Conservation (phyloP, 768 basidiomycete species). For the Termitomyces sp. region DNA sequence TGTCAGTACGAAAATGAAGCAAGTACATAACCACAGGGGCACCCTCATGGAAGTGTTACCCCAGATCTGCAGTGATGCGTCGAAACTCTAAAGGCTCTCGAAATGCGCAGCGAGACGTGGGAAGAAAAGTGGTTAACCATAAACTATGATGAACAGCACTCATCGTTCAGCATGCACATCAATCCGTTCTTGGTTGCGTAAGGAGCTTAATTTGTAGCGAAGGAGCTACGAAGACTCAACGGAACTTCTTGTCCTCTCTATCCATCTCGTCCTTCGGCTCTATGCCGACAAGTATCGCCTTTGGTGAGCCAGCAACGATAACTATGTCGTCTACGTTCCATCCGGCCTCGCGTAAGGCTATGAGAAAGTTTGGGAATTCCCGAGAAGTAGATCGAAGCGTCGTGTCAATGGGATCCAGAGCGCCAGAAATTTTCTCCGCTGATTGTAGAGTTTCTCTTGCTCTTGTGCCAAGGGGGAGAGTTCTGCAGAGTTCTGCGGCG, state of each 20-base stretch:
- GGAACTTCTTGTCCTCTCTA: slow-evolving; percentile 18
- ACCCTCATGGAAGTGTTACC: background rate
- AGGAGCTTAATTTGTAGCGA: background rate
- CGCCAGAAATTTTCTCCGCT: slow-evolving; percentile 2
- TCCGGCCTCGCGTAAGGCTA: slow-evolving; percentile 22
- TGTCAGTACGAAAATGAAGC: background rate
- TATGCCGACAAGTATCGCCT: slow-evolving; percentile 20
- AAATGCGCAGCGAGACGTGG: background rate
- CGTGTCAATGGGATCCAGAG: slow-evolving; percentile 15
- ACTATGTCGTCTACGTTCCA: slow-evolving; percentile 34
- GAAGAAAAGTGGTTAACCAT: slow-evolving; percentile 1
- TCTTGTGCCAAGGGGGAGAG: background rate
- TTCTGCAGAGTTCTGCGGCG: slow-evolving; percentile 31
- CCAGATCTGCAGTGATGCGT: slow-evolving; percentile 3
- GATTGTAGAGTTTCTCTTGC: background rate
- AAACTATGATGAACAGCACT: background rate
- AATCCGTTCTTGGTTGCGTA: background rate
- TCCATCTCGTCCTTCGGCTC: slow-evolving; percentile 1
- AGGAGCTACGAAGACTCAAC: slow-evolving; percentile 9
- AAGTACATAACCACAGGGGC: slow-evolving; percentile 3
- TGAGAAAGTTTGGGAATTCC: slow-evolving; percentile 21
- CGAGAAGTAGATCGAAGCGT: slow-evolving; percentile 14
- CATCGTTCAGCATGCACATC: background rate
- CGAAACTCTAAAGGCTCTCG: slow-evolving; percentile 1
- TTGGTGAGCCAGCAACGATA: slow-evolving; percentile 26